Evolutionary conservation across 2,329 filamentous ascomycete genomes (phyloP).

Genomic region (Monilinia fructicola): DNA sequence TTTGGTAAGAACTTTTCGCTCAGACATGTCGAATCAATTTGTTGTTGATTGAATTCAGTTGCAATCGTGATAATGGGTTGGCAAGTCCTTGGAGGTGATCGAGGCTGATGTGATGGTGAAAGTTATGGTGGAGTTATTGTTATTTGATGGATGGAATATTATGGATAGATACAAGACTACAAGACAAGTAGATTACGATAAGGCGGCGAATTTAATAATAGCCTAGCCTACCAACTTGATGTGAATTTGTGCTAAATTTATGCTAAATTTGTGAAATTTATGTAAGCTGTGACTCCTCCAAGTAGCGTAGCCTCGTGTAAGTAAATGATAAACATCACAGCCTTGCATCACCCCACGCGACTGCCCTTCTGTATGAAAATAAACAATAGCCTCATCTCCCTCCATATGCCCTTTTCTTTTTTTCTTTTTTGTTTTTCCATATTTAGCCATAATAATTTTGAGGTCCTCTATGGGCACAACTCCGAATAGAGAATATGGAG

Average conservation of each 20-base stretch:
- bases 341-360: slow-evolving; percentile 22
- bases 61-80: not conserved
- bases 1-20: slow-evolving; percentile 75
- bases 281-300: not conserved
- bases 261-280: slow-evolving; percentile 1
- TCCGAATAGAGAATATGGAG: slow-evolving; percentile 64
- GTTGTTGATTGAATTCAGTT: not conserved
- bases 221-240: not conserved
- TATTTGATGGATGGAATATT: not conserved
- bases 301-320: not conserved
- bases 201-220: slow-evolving; percentile 3
- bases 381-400: slow-evolving; percentile 1
- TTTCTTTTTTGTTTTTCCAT: no score
- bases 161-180: no score
- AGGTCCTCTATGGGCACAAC: slow-evolving; percentile 1
- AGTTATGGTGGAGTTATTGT: slow-evolving; percentile 4
- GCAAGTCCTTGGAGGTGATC: not conserved
- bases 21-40: slow-evolving; percentile 62
- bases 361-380: slow-evolving; percentile 5
- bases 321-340: slow-evolving; percentile 22
- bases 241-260: no score
- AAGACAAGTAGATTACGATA: not conserved
- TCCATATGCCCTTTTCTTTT: not conserved
- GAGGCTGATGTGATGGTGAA: not conserved
- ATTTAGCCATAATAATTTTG: not conserved